These are phyloP conservation scores for Berberis thunbergii DNA, from an alignment of 164 flowering plant genomes.

Conservation along the genomic window DNA sequence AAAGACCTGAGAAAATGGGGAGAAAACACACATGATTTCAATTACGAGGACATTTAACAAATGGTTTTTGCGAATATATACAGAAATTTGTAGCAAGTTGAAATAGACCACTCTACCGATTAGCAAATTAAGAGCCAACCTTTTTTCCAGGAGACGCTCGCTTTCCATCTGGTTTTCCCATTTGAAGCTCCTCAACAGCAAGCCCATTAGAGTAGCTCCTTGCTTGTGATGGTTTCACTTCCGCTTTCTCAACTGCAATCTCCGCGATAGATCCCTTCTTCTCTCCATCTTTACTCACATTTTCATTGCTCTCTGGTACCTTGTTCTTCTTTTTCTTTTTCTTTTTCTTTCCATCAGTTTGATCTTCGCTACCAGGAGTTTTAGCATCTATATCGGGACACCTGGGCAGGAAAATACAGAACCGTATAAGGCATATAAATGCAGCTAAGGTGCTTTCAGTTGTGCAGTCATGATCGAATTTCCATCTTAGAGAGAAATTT, in stretches of 20 bases:
- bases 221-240: slow-evolving; percentile 36
- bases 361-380: slow-evolving; percentile 14
- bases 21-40: too few species aligned
- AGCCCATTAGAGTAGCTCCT: slow-evolving; percentile 79
- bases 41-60: too few species aligned
- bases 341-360: slow-evolving; percentile 30
- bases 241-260: slow-evolving; percentile 21
- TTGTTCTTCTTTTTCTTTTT: slow-evolving; percentile 67
- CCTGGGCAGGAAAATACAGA: slow-evolving; percentile 4
- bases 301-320: slow-evolving; percentile 25
- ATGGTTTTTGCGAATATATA: too few species aligned
- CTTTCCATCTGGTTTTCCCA: slow-evolving; percentile 93
- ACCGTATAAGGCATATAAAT: background rate
- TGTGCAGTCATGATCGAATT: background rate
- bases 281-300: slow-evolving; percentile 1
- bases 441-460: background rate
- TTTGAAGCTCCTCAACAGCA: slow-evolving; percentile 63
- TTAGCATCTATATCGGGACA: background rate
- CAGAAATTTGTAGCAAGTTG: too few species aligned
- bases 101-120: background rate
- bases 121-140: slow-evolving; percentile 23
- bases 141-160: slow-evolving; percentile 69
- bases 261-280: slow-evolving; percentile 19
- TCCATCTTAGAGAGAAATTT: too few species aligned
- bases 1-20: slow-evolving; percentile 45